Evolutionary conservation across 2,329 filamentous ascomycete genomes (phyloP), one percentile per base, ranked within the genome.

Genomic region (Metarhizium rileyi): DNA sequence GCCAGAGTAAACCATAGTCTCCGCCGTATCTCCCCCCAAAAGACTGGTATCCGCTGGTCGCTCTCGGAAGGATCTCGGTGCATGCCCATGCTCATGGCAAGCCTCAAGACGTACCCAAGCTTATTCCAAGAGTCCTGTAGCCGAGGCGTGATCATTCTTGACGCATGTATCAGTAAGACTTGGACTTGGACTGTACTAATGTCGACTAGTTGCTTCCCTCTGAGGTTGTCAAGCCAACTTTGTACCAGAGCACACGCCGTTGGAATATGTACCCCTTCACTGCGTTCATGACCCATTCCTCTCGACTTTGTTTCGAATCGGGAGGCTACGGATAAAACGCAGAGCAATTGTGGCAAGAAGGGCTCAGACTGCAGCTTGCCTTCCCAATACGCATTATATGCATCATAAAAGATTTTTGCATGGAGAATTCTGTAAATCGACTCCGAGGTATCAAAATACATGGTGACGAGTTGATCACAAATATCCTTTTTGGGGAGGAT

Each of bases 31-130:
- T 80, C 77, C n/a, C 70, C 71, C 42, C 72, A 67, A 55, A 77
- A 80, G 0, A 74, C 66, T 5, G 68, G 66, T 47, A 80, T 71
- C 27, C 71, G 69, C 3, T 67, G 64, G 25, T 70, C 66, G 49
- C 75, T 78, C 54, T 80, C 77, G 14, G 72, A 72, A 3, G 77
- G 75, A 48, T 80, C 77, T 4, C 76, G 70, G 55, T 80, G 77
- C 44, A 80, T 64, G 3, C 76, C 77, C 75, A 80, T 79, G 3
- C 72, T 75, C 76, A 80, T 80, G 27, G 75, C 77, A 66, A 77
- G 75, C 16, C 77, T 72, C 5, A 78, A 70, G 40, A 80, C 71
- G 47, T 71, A 70, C 5, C 77, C 77, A n/a, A 80, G 63, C 49
- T 77, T 73, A 14, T 71, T 70, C 77, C 77, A 80, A 0, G 72